Evolutionary conservation across 345 rosid species (phyloP).

Genomic region (Eucalyptus regnans): DNA sequence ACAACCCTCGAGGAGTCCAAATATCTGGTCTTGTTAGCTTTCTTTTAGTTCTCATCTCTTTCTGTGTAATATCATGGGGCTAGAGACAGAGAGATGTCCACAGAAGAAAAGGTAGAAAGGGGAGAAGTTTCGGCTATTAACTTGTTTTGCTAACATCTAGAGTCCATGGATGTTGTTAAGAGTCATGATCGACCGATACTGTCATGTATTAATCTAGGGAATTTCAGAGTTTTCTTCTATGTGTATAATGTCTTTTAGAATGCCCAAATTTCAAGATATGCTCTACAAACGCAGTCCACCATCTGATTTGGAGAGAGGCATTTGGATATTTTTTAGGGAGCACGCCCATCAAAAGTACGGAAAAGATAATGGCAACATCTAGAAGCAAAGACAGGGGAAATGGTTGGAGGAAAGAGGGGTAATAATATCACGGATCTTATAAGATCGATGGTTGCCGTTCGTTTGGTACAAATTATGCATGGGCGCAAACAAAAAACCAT

Average conservation of each 20-base stretch:
- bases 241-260: background rate
- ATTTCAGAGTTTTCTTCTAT: background rate
- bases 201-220: background rate
- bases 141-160: background rate
- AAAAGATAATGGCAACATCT: background rate
- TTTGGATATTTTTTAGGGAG: background rate
- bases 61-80: background rate
- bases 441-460: background rate
- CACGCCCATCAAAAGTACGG: background rate
- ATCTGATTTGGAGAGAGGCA: background rate
- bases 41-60: background rate
- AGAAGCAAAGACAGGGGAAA: background rate
- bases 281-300: background rate
- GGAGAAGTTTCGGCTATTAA: background rate
- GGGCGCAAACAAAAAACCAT: background rate
- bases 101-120: background rate
- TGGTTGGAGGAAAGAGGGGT: background rate
- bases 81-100: background rate
- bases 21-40: slow-evolving; percentile 6
- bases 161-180: background rate
- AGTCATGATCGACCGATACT: background rate
- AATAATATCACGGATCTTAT: background rate
- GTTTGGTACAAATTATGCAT: background rate
- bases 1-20: slow-evolving; percentile 3
- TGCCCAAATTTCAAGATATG: background rate